phyloP scores from a whole-genome alignment of 306 rosid genomes.

The Rosa rugosa region DNA sequence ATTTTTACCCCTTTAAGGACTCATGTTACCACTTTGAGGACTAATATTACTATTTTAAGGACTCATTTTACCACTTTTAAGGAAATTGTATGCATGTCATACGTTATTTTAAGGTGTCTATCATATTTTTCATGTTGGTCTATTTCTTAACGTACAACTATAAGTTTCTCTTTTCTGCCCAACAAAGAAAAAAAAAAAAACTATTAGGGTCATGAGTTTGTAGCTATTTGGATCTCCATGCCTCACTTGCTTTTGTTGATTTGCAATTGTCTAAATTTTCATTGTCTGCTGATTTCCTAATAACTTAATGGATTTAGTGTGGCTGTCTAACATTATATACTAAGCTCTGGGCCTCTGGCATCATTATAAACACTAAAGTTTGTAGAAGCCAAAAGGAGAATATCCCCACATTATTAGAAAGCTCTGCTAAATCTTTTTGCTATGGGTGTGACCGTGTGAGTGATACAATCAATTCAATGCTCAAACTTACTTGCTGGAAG shows the following conservation, averaged over 20 bases:
- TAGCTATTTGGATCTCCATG: background rate
- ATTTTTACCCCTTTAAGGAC: too few species aligned
- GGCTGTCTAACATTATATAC: background rate
- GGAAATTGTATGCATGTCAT: too few species aligned
- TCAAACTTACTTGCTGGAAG: conserved; percentile 23
- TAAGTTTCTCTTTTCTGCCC: background rate
- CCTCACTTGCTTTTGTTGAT: background rate
- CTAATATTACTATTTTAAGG: too few species aligned
- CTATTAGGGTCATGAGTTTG: background rate
- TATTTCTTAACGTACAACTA: background rate
- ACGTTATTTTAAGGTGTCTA: too few species aligned
- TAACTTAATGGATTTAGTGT: background rate
- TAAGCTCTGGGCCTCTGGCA: background rate
- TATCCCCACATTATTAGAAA: background rate
- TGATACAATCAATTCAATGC: conserved; percentile 25
- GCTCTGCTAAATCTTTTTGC: background rate
- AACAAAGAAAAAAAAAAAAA: background rate
- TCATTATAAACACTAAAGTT: background rate
- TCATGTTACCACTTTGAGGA: too few species aligned
- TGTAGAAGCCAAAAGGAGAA: conserved; percentile 12
- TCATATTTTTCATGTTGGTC: background rate
- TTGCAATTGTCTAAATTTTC: background rate
- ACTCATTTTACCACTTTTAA: too few species aligned
- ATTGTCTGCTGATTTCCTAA: background rate
- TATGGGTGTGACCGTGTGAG: background rate